Evolutionary conservation across 305 asterid species (phyloP), one percentile per base, ranked within the genome.

Genomic region (Fraxinus platypoda): DNA sequence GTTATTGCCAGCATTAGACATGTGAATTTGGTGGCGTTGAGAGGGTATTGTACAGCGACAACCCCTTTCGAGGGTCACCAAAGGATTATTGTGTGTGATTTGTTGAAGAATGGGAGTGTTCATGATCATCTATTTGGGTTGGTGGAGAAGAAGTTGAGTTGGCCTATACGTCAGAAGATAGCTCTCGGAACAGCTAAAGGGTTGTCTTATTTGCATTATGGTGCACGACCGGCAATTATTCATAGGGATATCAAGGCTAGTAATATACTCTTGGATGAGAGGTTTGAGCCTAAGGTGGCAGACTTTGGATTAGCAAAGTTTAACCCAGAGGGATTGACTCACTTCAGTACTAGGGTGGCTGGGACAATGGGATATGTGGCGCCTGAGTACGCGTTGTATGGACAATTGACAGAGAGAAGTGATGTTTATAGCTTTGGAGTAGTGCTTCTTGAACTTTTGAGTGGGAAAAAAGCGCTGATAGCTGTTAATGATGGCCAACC

Each of bases 281-380:
- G 64, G 23, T 92, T 90, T 57, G 94, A 90, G 87, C 90, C 95
- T 0, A 90, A 89, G 71, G 79, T 92, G 49, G 94, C 93, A 0
- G 94, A 92, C 81, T 92, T 92, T 43, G 96, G 96, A 49, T 54
- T 92, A 86, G 96, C 96, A 0, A 90, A 87, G 88, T 90, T 92
- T 23, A 85, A 88, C 0, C 91, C 94, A 0, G 93, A 90, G 54
- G 96, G 94, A 30, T 86, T 86, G 88, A 88, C 94, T 0, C 96
- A 90, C 52, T 11, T 92, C 85, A 92, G 94, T 86, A 89, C 96
- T 34, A 85, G 90, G 57, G 92, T 90, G 21, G 96, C 94, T 0
- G 96, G 96, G 54, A 92, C 96, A 0, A 86, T 89, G 90, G 94
- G 94, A 6, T 90, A 92, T 41, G 92, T 92, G 19, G 92, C 92